phyloP scores from a whole-genome alignment of 306 rosid genomes.

The Bauhinia variegata region DNA sequence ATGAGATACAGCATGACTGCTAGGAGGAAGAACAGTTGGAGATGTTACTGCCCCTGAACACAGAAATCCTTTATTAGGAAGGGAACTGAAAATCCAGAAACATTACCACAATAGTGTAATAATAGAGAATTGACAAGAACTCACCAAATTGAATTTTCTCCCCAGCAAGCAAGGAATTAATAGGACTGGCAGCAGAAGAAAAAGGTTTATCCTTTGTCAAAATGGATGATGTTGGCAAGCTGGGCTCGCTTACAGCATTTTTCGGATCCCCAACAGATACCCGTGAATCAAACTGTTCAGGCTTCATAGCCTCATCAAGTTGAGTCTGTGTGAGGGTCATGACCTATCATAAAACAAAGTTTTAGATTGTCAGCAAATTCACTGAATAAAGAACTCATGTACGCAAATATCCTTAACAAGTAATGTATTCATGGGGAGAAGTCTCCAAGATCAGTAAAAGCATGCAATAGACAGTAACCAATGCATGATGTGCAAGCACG shows the following conservation, averaged over 20 bases:
- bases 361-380: conserved; percentile 24
- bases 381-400: conserved; percentile 10
- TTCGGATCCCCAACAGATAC: conserved; percentile 61
- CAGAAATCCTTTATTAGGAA: conserved; percentile 27
- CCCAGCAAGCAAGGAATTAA: conserved; percentile 93
- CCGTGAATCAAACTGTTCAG: conserved; percentile 77
- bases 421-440: background rate
- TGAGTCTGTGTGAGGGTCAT: conserved; percentile 89
- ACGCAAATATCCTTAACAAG: background rate
- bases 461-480: background rate
- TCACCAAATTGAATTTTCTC: conserved; percentile 98
- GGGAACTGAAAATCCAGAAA: conserved; percentile 26
- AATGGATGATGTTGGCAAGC: conserved; percentile 70
- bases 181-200: conserved; percentile 71
- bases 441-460: conserved; percentile 1
- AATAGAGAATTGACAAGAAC: too few species aligned
- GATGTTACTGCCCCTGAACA: conserved; percentile 92
- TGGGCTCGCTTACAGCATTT: conserved; percentile 57
- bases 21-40: conserved; percentile 80
- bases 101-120: background rate
- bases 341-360: conserved; percentile 58
- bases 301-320: conserved; percentile 95
- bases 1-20: conserved; percentile 58
- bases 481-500: background rate
- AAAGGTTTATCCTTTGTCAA: conserved; percentile 69